Percentiles rank a stretch among this genome's conserved stretches.
phyloP scores from a whole-genome alignment of 257 asterid species.

The Gardenia jasminoides region DNA sequence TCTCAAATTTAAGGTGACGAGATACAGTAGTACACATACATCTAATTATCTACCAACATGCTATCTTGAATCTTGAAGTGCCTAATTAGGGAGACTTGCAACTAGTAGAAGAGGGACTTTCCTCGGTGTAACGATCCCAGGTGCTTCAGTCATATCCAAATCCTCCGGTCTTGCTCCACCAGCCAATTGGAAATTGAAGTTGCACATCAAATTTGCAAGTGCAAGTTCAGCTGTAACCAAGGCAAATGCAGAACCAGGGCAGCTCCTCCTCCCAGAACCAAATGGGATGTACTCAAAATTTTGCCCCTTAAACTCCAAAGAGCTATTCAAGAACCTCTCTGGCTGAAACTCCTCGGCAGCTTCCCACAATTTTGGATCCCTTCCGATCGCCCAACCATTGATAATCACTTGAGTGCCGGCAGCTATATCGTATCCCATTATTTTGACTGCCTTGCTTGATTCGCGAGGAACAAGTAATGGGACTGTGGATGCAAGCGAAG shows the following conservation, averaged over 20 bases:
- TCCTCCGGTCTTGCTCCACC: neutral
- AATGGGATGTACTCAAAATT: neutral
- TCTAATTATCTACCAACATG: too few species aligned
- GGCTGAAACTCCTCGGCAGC: neutral
- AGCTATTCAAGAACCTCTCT: neutral
- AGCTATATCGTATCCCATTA: neutral
- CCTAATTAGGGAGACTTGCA: too few species aligned
- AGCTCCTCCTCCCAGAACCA: constrained; percentile 5
- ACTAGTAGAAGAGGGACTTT: neutral
- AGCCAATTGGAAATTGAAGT: neutral
- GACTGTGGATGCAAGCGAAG: neutral
- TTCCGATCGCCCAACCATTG: constrained; percentile 3
- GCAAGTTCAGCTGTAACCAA: neutral
- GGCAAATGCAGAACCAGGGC: constrained; percentile 3
- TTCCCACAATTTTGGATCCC: neutral
- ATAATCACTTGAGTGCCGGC: neutral
- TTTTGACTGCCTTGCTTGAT: neutral
- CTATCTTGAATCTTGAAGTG: too few species aligned
- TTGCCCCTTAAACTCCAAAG: neutral
- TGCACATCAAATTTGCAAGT: constrained; percentile 1
- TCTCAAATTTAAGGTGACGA: too few species aligned
- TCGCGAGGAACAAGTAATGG: constrained; percentile 4
- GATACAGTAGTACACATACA: too few species aligned
- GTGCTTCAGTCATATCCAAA: constrained; percentile 1
- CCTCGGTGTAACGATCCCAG: neutral